Evolutionary conservation across 2,329 filamentous ascomycete species (phyloP).

Genomic region (Fusarium musae): DNA sequence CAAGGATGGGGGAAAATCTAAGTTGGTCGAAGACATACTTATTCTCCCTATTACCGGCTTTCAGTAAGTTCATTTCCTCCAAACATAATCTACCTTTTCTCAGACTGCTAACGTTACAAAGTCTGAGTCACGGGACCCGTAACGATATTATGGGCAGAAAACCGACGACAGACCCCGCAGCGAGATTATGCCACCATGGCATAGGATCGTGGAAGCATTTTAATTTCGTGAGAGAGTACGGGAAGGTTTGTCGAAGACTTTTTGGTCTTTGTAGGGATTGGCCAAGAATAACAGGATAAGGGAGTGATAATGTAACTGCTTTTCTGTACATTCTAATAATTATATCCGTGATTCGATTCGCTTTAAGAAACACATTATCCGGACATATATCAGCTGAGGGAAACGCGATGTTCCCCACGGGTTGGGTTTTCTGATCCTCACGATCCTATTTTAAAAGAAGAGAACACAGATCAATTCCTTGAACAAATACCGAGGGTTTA

Average conservation of each 20-base stretch:
- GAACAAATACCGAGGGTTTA: fast-evolving
- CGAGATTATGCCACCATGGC: neutral
- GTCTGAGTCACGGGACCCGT: neutral
- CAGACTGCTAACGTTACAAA: neutral
- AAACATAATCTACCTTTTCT: fast-evolving
- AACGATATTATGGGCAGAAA: neutral
- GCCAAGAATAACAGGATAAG: neutral
- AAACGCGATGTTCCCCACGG: too few relatives aligned
- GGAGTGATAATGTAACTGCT: too few relatives aligned
- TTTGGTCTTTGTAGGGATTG: conserved; percentile 4
- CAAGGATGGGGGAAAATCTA: neutral
- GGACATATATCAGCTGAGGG: too few relatives aligned
- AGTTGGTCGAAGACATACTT: neutral
- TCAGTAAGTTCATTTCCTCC: neutral
- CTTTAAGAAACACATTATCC: too few relatives aligned
- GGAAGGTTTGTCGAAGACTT: conserved; percentile 5
- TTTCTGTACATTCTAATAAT: too few relatives aligned
- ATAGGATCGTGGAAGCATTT: conserved; percentile 5
- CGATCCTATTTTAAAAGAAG: too few relatives aligned
- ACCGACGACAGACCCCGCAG: neutral
- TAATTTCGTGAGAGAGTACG: neutral
- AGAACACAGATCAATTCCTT: neutral
- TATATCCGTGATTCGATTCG: too few relatives aligned
- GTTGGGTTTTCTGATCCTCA: too few relatives aligned
- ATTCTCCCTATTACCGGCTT: conserved; percentile 1